Conservation (phyloP, 1,139 yeast genomes). For the Debaryomyces robertsiae region DNA sequence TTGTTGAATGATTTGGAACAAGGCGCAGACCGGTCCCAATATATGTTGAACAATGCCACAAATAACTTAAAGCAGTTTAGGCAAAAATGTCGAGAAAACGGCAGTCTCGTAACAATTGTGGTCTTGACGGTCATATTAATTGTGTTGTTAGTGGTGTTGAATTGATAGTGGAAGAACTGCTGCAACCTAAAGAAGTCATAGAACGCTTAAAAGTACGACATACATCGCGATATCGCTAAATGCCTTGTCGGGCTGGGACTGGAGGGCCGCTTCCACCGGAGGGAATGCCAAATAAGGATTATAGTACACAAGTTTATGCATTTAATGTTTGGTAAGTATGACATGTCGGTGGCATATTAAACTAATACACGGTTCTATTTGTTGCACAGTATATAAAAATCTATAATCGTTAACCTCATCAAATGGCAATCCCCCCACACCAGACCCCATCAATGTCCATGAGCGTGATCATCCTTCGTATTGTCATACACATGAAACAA, state of each 20-base stretch:
- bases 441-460: conserved; percentile 20
- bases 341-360: no score
- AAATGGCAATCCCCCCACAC: not conserved
- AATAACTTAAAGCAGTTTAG: conserved; percentile 57
- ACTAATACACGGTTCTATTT: no score
- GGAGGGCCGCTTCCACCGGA: no score
- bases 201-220: no score
- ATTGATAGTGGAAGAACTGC: conserved; percentile 26
- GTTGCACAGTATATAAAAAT: not conserved
- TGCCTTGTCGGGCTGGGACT: no score
- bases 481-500: conserved; percentile 53
- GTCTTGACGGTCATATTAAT: conserved; percentile 61
- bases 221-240: no score
- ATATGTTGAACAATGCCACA: conserved; percentile 56
- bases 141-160: conserved; percentile 59
- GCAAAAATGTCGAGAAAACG: conserved; percentile 62
- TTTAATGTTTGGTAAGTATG: no score
- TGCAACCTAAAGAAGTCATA: no score
- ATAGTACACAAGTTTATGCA: no score
- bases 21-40: conserved; percentile 59
- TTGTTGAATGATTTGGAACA: conserved; percentile 70
- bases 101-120: conserved; percentile 71
- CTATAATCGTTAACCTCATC: conserved; percentile 4
- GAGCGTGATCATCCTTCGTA: conserved; percentile 27
- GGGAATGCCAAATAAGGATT: no score